Evolutionary conservation across 208 protist species (phyloP), one percentile per base, ranked within the genome.

Genomic region (Trypanosoma scelopori): DNA sequence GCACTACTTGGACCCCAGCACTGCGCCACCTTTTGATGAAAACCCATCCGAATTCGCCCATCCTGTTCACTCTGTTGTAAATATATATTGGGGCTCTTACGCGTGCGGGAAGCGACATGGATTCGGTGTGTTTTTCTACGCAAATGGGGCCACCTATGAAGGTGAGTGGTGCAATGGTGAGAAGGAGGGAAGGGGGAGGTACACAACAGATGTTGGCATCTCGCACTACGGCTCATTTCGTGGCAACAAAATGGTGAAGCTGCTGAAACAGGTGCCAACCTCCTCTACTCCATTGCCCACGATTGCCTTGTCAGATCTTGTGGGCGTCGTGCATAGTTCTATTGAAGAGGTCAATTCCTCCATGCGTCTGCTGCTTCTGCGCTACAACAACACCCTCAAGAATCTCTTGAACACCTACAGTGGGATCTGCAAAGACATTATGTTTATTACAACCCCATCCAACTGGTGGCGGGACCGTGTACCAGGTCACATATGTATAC

Each of bases 91-190:
- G 18, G 92, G 92, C 15, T 37, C 69, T 15, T 89, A 81, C 59
- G 55, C 35, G 30, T 18, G 77, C 1, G 92, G 92, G 1, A 63
- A 71, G 53, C 76, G 92, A 16, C 65, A 97, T 52, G 91, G 94
- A 4, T 52, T 48, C 25, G 91, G 90, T 27, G 62, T 65, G 15
- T 97, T 93, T 66, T 89, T 82, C 71, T 97, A 94, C 74, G 87
- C 87, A 1, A 87, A 96, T 69, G 91, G 93, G 45, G 87, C 84
- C 67, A 78, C 62, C 45, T 97, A 96, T 58, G 77, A 93, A 25
- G 93, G 93, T 0, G 67, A 76, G 56, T 97, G 93, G 87, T 27
- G 52, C n/a, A 55, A 63, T 27, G 85, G 79, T 28, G 68, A 75
- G 43, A 89, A 91, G 55, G 46, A 74, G 35, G 89, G 92, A 15